Percentiles rank a stretch among this genome's conserved stretches.
Evolutionary conservation across 2,329 filamentous ascomycete genomes (phyloP).

Genomic region (Paraphoma sp.): DNA sequence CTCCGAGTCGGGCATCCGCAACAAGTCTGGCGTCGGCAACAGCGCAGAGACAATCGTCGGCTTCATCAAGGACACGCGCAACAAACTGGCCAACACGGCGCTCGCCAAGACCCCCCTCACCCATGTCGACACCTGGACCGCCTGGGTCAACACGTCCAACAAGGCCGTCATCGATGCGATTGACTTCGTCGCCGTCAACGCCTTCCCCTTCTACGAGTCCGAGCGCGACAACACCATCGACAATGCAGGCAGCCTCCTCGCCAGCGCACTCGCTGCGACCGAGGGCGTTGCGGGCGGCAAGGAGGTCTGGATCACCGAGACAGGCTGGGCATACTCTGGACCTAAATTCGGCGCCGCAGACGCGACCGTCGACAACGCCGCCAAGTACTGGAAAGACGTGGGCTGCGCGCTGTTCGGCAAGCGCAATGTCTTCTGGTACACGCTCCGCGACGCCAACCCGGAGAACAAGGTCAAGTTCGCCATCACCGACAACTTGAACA

Average conservation of each 20-base stretch:
- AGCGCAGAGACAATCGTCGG: conserved; percentile 66
- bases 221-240: conserved; percentile 45
- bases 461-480: conserved; percentile 66
- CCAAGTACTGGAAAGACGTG: conserved; percentile 42
- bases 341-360: conserved; percentile 36
- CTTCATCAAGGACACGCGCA: conserved; percentile 58
- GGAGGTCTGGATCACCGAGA: conserved; percentile 49
- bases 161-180: conserved; percentile 43
- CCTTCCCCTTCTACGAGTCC: conserved; percentile 48
- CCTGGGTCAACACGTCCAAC: conserved; percentile 45
- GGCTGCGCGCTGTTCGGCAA: conserved; percentile 43
- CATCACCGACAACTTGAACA: conserved; percentile 62
- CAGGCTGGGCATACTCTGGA: conserved; percentile 44
- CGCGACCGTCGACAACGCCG: conserved; percentile 38
- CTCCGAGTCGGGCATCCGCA: conserved; percentile 70
- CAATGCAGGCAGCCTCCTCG: conserved; percentile 49
- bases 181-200: conserved; percentile 47
- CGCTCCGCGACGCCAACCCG: conserved; percentile 54
- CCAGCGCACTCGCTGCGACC: conserved; percentile 34
- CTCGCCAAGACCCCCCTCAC: conserved; percentile 59
- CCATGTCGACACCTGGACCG: conserved; percentile 48
- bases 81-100: conserved; percentile 65
- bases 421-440: conserved; percentile 47
- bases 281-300: conserved; percentile 39
- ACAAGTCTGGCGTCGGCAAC: conserved; percentile 68